Percentiles rank a stretch among this genome's conserved stretches.
Conservation (phyloP, 441 rosid species). For the Jatropha podagrica region DNA sequence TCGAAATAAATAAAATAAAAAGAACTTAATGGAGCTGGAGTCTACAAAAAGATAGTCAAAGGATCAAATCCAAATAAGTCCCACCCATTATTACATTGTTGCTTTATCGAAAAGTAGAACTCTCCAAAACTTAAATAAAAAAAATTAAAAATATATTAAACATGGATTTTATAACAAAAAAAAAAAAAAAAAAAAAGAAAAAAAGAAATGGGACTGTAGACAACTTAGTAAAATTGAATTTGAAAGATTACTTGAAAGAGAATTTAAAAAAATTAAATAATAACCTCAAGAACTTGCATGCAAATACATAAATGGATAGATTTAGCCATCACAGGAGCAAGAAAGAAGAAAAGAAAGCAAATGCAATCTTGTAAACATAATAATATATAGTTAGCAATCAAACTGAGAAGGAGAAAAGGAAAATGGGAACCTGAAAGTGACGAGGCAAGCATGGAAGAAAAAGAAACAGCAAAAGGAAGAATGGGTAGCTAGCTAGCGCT, state of each 20-base stretch:
- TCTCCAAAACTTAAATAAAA: background rate
- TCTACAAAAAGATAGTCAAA: background rate
- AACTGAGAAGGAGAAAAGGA: background rate
- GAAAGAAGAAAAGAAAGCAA: background rate
- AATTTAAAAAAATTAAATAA: too few species aligned
- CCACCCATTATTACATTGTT: background rate
- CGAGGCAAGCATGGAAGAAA: background rate
- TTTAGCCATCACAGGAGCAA: background rate
- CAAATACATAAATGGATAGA: background rate
- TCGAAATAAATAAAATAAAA: background rate
- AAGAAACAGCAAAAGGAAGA: background rate
- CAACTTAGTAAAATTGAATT: background rate
- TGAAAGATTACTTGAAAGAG: background rate
- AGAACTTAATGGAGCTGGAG: background rate
- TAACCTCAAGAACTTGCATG: constrained; percentile 2
- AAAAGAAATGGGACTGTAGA: background rate
- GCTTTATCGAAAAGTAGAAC: background rate
- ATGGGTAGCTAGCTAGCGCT: too few species aligned
- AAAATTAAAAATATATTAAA: background rate
- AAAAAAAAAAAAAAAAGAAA: background rate
- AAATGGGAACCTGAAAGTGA: background rate
- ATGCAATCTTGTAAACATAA: background rate
- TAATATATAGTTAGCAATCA: too few species aligned
- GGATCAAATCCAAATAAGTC: background rate
- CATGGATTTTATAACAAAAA: too few species aligned